A percentile compares a stretch with the other conserved stretches of the same genome.
Evolutionary conservation across 176 grass and related monocot species (phyloP).

Genomic region (Bromus sterilis): DNA sequence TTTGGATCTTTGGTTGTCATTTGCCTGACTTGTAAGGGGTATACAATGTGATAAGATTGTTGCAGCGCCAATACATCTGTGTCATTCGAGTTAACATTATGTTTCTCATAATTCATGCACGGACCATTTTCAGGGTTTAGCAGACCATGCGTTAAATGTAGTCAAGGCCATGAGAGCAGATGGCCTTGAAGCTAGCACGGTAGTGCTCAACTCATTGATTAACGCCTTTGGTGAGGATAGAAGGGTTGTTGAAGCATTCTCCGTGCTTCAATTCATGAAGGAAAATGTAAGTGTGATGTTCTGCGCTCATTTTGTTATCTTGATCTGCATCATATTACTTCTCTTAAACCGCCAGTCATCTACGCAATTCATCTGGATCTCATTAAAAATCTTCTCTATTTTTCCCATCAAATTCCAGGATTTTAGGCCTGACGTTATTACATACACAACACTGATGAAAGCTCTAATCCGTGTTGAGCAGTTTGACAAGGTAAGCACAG

Average conservation of each 20-base stretch:
- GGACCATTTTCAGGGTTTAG: slow-evolving; percentile 62
- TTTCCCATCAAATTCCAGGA: slow-evolving; percentile 38
- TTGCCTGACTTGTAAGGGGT: not conserved
- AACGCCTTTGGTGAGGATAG: slow-evolving; percentile 95
- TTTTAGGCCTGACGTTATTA: slow-evolving; percentile 93
- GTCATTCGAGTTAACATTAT: not conserved
- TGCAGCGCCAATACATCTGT: not conserved
- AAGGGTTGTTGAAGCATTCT: slow-evolving; percentile 91
- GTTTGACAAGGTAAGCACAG: slow-evolving; percentile 71
- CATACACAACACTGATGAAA: slow-evolving; percentile 98
- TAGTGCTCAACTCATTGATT: slow-evolving; percentile 89
- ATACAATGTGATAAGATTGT: not conserved
- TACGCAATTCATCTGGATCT: not conserved
- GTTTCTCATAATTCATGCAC: slow-evolving; percentile 7
- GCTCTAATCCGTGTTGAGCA: slow-evolving; percentile 91
- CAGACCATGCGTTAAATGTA: slow-evolving; percentile 87
- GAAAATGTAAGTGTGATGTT: slow-evolving; percentile 68
- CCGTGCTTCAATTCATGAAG: slow-evolving; percentile 88
- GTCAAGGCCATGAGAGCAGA: slow-evolving; percentile 93
- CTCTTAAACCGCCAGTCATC: not conserved
- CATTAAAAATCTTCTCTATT: not conserved
- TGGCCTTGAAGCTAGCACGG: slow-evolving; percentile 68
- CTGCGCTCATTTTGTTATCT: not conserved
- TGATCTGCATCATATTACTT: not conserved
- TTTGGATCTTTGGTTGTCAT: not conserved